These are phyloP conservation scores for Closterium sp. DNA, from an alignment of 139 green algal genomes.

Conservation along the genomic window DNA sequence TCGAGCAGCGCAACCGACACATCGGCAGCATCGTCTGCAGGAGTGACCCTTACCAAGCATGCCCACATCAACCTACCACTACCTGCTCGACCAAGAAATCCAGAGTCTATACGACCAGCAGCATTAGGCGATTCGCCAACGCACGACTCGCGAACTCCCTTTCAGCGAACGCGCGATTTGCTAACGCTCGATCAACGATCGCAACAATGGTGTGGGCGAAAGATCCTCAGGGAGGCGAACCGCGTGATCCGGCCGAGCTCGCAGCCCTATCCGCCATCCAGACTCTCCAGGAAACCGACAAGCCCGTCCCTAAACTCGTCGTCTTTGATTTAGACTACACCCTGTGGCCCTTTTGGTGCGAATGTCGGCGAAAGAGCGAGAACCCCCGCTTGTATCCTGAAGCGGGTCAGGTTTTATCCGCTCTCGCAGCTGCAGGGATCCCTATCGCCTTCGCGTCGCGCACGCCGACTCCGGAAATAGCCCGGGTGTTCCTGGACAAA, in stretches of 20 bases:
- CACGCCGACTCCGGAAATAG: conserved; percentile 44
- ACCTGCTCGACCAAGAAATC: neutral
- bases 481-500: conserved; percentile 37
- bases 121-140: neutral
- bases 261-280: neutral
- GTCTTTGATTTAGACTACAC: conserved; percentile 51
- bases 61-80: neutral
- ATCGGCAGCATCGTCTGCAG: neutral
- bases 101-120: neutral
- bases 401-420: conserved; percentile 19
- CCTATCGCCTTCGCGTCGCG: conserved; percentile 38
- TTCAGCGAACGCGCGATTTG: neutral
- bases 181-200: neutral
- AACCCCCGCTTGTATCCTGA: conserved; percentile 31
- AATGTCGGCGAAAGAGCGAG: neutral
- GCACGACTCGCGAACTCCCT: neutral
- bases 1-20: neutral
- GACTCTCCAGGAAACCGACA: neutral
- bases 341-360: conserved; percentile 43
- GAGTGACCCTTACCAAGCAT: neutral
- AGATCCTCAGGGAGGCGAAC: neutral
- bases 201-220: neutral
- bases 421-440: conserved; percentile 20
- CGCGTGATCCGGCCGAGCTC: neutral
- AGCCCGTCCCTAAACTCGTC: conserved; percentile 26